A percentile compares a stretch with the other conserved stretches of the same genome.
Conservation (phyloP, 345 rosid species). For the Dimocarpus longan region DNA sequence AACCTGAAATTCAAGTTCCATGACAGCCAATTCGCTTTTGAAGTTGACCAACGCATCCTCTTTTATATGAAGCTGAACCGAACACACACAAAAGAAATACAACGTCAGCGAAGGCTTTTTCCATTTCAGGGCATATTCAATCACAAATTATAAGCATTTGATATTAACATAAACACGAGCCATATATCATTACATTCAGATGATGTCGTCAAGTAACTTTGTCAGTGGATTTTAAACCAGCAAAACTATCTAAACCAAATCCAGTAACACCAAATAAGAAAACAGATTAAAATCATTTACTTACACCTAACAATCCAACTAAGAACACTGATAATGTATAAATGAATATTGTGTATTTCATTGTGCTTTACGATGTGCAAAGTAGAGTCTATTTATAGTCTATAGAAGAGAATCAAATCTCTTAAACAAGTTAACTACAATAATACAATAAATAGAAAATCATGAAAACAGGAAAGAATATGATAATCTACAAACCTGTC, state of each 20-base stretch:
- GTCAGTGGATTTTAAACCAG: background rate
- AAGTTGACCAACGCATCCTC: slow-evolving; percentile 64
- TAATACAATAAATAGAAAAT: too few relatives aligned
- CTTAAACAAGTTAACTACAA: too few relatives aligned
- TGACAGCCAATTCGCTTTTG: slow-evolving; percentile 75
- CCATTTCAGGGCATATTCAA: background rate
- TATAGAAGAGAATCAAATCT: too few relatives aligned
- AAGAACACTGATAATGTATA: background rate
- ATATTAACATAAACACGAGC: background rate
- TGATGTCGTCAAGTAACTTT: background rate
- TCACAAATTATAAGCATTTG: background rate
- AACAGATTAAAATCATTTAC: background rate
- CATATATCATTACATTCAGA: background rate
- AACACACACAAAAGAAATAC: slow-evolving; percentile 11
- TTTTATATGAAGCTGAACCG: slow-evolving; percentile 51
- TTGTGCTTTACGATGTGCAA: too few relatives aligned
- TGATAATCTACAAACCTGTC: slow-evolving; percentile 55
- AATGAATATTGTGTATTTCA: too few relatives aligned
- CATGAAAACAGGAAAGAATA: too few relatives aligned
- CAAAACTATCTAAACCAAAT: background rate
- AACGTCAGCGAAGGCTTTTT: background rate
- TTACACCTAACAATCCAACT: background rate
- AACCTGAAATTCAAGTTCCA: slow-evolving; percentile 90
- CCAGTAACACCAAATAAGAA: background rate
- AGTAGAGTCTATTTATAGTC: too few relatives aligned